Conservation (phyloP, 352 stramenopile genomes). For the Phytophthora europaea region DNA sequence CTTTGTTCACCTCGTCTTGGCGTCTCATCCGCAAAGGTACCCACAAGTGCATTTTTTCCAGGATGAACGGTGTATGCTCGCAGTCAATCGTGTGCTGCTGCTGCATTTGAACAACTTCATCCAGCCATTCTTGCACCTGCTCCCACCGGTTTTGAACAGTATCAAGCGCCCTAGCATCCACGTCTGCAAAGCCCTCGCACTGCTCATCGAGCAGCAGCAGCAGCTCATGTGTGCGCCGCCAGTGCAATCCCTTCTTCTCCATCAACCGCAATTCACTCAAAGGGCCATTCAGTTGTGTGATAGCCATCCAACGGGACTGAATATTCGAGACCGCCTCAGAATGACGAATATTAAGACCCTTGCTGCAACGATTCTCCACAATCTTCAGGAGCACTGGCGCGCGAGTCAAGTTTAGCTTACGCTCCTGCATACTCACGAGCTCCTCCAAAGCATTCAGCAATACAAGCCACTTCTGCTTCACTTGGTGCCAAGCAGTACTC, state of each 20-base stretch:
- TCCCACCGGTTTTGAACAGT: constrained; percentile 68
- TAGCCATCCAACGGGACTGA: constrained; percentile 82
- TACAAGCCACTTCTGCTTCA: constrained; percentile 63
- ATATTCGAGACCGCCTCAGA: constrained; percentile 70
- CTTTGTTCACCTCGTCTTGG: constrained; percentile 15
- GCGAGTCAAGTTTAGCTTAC: constrained; percentile 67
- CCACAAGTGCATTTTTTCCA: constrained; percentile 74
- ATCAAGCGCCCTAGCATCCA: constrained; percentile 58
- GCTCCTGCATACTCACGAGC: constrained; percentile 66
- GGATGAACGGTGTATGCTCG: constrained; percentile 68
- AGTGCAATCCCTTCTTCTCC: constrained; percentile 75
- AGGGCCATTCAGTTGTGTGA: constrained; percentile 66
- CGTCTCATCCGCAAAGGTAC: constrained; percentile 15
- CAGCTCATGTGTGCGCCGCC: constrained; percentile 77
- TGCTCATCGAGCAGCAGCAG: constrained; percentile 75
- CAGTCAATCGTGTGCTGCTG: constrained; percentile 72
- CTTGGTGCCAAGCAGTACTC: constrained; percentile 69
- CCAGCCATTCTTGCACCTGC: constrained; percentile 73
- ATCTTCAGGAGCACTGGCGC: constrained; percentile 63
- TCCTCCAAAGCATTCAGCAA: constrained; percentile 61
- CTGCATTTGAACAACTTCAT: constrained; percentile 73
- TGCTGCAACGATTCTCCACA: constrained; percentile 62
- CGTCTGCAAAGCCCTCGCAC: constrained; percentile 72
- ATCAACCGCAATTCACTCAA: constrained; percentile 75
- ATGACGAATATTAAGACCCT: constrained; percentile 61